phyloP scores from a whole-genome alignment of 148 eudicot species.

The Rhododendron ovatum region DNA sequence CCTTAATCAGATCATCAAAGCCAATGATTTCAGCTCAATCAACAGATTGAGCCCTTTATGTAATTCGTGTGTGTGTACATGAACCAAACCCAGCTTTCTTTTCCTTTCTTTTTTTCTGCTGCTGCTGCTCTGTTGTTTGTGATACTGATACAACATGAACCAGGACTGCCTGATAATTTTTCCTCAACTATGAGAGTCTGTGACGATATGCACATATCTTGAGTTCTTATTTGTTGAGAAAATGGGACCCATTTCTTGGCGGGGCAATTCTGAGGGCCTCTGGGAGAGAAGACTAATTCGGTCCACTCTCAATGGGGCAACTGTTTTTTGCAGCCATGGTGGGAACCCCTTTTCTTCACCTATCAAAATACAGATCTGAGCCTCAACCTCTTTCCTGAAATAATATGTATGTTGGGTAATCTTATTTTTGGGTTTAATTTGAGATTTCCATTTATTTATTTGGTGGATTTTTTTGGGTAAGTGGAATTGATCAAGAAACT shows the following conservation, averaged over 20 bases:
- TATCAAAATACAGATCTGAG: neutral
- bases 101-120: neutral
- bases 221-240: neutral
- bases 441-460: neutral
- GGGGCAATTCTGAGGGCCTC: neutral
- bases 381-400: neutral
- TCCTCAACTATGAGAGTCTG: neutral
- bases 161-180: neutral
- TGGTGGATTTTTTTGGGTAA: neutral
- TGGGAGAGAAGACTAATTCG: neutral
- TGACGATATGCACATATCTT: neutral
- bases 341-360: neutral
- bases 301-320: neutral
- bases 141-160: neutral
- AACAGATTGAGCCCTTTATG: neutral
- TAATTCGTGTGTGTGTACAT: neutral
- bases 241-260: neutral
- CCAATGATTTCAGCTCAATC: constrained; percentile 2
- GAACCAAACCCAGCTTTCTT: neutral
- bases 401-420: neutral
- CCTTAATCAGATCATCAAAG: neutral
- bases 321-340: neutral
- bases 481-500: neutral
- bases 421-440: neutral
- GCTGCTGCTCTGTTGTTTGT: neutral